Evolutionary conservation across 306 rosid genomes (phyloP), one percentile per base, ranked within the genome.

Genomic region (Castanea mollissima): DNA sequence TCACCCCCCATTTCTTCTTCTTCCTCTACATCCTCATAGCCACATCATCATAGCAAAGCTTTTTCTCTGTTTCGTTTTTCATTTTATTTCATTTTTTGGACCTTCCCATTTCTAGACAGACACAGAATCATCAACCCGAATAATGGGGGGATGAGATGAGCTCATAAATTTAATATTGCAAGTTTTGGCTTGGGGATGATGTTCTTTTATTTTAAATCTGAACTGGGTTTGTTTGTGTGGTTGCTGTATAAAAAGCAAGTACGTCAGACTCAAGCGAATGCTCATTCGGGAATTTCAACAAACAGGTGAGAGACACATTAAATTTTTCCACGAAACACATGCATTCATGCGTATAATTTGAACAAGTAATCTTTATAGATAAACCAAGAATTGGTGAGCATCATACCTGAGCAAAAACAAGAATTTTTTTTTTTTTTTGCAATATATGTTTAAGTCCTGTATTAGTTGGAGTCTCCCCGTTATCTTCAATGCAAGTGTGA

Each of bases 231-330:
- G 15, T 49, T 55, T 56, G 2, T 25, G 6, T 13, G 64, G 11
- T 27, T 75, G 31, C 18, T 55, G 32, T 12, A 6, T 51, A 23
- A 32, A 71, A 67, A 83, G 52, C 15, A 19, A 20, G 21, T 11
- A 54, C 51, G n/a, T 38, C 62, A 34, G 55, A 77, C 13, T 54
- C 49, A 52, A 52, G 69, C 51, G 15, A 63, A 74, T 62, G 38
- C 67, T 78, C 74, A 51, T 13, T 82, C 64, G 62, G 80, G 56
- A 81, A 38, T 71, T 88, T 80, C 78, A 41, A 74, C 91, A 9
- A 85, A 84, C 87, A 87, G 3, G 31, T 56, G 54, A 63, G 60
- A 44, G 46, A 44, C 73, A 38, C 27, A 11, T 44, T 11, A 1
- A 29, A 49, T 57, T 57, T 67, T 18, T 0, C 11, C 6, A 2